Evolutionary conservation across 805 yeast species (phyloP).

Genomic region (Barnettozyma vustinii): DNA sequence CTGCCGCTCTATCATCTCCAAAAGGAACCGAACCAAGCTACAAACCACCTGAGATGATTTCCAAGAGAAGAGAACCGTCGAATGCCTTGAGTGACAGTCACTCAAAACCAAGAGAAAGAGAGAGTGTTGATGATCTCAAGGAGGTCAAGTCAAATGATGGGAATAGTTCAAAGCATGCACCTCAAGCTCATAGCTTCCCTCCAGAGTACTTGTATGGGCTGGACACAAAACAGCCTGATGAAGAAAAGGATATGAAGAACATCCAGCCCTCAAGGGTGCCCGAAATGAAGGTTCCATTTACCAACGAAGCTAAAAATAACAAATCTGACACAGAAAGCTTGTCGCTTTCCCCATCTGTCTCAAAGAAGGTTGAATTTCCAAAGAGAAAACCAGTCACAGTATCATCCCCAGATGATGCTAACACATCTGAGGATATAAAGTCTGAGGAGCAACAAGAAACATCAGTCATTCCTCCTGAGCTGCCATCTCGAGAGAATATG

Average conservation of each 20-base stretch:
- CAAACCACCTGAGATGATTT: conserved; percentile 64
- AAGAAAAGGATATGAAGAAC: conserved; percentile 7
- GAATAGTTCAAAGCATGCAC: conserved; percentile 15
- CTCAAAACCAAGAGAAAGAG: not conserved
- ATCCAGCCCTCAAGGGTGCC: conserved; percentile 19
- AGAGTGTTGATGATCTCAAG: conserved; percentile 8
- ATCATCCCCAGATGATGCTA: not conserved
- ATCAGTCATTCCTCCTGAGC: not conserved
- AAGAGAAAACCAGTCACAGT: conserved; percentile 19
- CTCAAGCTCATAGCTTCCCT: conserved; percentile 26
- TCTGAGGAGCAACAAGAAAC: not conserved
- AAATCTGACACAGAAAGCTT: not conserved
- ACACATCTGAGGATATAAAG: not conserved
- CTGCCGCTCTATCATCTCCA: not conserved
- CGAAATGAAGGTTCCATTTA: conserved; percentile 21
- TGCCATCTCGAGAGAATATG: conserved; percentile 2
- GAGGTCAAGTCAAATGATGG: conserved; percentile 7
- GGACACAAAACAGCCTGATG: conserved; percentile 14
- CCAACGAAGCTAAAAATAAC: not conserved
- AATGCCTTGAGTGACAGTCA: conserved; percentile 4
- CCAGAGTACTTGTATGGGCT: conserved; percentile 21
- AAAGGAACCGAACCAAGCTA: conserved; percentile 18
- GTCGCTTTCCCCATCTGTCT: conserved; percentile 7
- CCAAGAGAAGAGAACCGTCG: conserved; percentile 42
- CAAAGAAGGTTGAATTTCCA: conserved; percentile 9